A percentile compares a stretch with the other conserved stretches of the same genome.
phyloP scores from a whole-genome alignment of 2,329 filamentous ascomycete genomes.

The Colletotrichum horii region DNA sequence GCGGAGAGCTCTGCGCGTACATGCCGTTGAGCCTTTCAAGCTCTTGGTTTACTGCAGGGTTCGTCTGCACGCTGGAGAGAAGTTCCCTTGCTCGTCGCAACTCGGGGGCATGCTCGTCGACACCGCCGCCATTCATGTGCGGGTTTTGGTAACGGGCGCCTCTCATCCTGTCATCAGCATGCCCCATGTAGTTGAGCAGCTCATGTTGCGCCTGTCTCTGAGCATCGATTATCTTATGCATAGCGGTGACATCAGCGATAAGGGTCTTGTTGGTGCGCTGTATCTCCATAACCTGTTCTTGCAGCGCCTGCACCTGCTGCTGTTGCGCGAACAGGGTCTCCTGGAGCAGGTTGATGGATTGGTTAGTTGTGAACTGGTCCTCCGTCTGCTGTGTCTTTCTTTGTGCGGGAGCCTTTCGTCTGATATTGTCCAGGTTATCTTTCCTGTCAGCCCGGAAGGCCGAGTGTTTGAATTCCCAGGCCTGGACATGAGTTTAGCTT shows the following conservation, averaged over 20 bases:
- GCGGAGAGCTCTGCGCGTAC: conserved; percentile 56
- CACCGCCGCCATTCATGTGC: conserved; percentile 40
- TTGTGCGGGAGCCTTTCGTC: conserved; percentile 90
- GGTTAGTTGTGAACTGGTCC: conserved; percentile 79
- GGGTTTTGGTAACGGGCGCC: conserved; percentile 42
- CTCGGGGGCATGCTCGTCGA: conserved; percentile 57
- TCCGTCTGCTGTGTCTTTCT: conserved; percentile 72
- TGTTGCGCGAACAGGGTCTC: conserved; percentile 89
- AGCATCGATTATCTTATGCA: conserved; percentile 65
- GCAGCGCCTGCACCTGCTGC: conserved; percentile 87
- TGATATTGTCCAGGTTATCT: conserved; percentile 94
- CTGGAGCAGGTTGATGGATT: conserved; percentile 89
- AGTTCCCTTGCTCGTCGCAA: conserved; percentile 63
- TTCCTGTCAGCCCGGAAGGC: conserved; percentile 97
- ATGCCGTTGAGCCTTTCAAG: conserved; percentile 60
- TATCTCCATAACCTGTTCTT: conserved; percentile 84
- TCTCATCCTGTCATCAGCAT: conserved; percentile 49
- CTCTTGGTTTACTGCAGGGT: conserved; percentile 58
- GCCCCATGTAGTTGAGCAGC: conserved; percentile 61
- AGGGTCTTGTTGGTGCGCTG: conserved; percentile 66
- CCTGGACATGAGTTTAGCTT: conserved; percentile 48
- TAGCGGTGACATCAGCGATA: conserved; percentile 63
- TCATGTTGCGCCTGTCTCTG: conserved; percentile 64
- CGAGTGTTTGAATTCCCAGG: conserved; percentile 97
- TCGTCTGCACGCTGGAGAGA: conserved; percentile 56